Conservation (phyloP, 805 yeast genomes). For the Spathaspora hagerdaliae region DNA sequence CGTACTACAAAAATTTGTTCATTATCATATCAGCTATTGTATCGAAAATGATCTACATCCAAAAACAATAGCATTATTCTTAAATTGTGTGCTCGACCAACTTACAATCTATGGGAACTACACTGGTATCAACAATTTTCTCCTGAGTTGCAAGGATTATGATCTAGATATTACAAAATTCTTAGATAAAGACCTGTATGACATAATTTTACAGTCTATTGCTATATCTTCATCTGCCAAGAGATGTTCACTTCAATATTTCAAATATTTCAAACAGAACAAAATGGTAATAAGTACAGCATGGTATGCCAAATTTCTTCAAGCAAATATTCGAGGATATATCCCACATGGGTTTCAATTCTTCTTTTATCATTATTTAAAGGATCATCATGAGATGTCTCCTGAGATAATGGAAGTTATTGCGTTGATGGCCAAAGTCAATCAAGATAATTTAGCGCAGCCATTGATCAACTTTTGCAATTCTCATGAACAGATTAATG, state of each 20-base stretch:
- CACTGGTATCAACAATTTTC: constrained; percentile 22
- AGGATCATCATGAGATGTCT: constrained; percentile 3
- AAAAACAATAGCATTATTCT: constrained; percentile 22
- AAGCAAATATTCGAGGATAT: constrained; percentile 22
- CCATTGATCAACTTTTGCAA: not conserved
- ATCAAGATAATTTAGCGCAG: not conserved
- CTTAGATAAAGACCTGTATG: constrained; percentile 26
- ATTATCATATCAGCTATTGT: constrained; percentile 20
- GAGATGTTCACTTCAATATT: constrained; percentile 21
- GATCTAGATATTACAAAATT: constrained; percentile 12
- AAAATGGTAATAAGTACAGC: constrained; percentile 9
- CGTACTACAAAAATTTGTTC: constrained; percentile 19
- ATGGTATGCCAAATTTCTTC: constrained; percentile 19
- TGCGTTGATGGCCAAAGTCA: not conserved
- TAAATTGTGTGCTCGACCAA: constrained; percentile 36
- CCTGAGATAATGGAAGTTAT: constrained; percentile 1
- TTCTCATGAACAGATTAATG: not conserved
- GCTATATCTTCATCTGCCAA: constrained; percentile 25
- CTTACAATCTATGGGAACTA: constrained; percentile 30
- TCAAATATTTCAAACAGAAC: constrained; percentile 14
- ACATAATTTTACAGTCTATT: constrained; percentile 24
- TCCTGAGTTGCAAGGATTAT: constrained; percentile 13
- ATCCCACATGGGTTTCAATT: constrained; percentile 18
- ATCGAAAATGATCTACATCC: constrained; percentile 6
- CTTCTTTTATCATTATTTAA: constrained; percentile 19